Conservation (phyloP, 169 alveolate species). For the Plasmodium relictum region DNA sequence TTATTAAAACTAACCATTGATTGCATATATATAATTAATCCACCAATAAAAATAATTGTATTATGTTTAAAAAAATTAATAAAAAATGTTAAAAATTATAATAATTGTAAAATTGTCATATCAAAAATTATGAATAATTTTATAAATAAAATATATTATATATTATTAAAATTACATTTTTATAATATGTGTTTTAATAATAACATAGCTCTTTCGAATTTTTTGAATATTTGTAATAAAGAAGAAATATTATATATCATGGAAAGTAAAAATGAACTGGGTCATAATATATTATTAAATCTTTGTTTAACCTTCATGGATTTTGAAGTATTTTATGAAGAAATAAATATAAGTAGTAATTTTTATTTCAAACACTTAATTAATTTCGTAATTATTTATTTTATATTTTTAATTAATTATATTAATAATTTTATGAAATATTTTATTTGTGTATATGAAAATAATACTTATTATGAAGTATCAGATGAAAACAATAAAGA, state of each 20-base stretch:
- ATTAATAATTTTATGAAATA: slow-evolving; percentile 12
- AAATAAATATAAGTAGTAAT: slow-evolving; percentile 4
- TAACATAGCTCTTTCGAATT: slow-evolving; percentile 2
- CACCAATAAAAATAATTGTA: slow-evolving; percentile 36
- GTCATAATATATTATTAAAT: slow-evolving; percentile 41
- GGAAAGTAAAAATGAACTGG: slow-evolving; percentile 40
- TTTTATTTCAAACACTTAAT: slow-evolving; percentile 55
- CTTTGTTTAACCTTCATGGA: slow-evolving; percentile 65
- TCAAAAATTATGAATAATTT: slow-evolving; percentile 7
- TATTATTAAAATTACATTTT: slow-evolving; percentile 15
- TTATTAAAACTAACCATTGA: slow-evolving; percentile 39
- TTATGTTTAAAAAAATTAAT: slow-evolving; percentile 14
- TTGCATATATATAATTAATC: slow-evolving; percentile 52
- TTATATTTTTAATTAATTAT: slow-evolving; percentile 17
- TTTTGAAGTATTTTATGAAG: slow-evolving; percentile 37
- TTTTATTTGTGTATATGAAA: slow-evolving; percentile 50
- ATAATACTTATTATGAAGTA: neutral
- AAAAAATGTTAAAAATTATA: slow-evolving; percentile 7
- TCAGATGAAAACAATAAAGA: neutral
- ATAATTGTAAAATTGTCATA: neutral
- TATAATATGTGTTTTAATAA: slow-evolving; percentile 38
- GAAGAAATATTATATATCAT: slow-evolving; percentile 29
- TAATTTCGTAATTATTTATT: slow-evolving; percentile 62
- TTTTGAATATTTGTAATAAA: slow-evolving; percentile 36
- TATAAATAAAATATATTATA: slow-evolving; percentile 19